phyloP scores from a whole-genome alignment of 139 green algal genomes.

The Coelastrella sp. region DNA sequence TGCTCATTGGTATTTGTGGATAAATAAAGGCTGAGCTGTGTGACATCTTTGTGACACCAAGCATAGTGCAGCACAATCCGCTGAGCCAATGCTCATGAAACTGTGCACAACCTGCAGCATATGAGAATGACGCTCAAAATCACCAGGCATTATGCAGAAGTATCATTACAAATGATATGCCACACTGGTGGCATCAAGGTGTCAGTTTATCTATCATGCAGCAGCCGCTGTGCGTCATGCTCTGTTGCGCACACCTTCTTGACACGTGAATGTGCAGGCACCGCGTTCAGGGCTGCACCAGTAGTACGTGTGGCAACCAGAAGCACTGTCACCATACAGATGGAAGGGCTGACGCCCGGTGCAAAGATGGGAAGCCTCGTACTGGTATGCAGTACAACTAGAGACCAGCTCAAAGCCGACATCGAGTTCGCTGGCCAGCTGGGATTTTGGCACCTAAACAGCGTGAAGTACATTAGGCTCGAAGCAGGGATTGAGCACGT shows the following conservation, averaged over 20 bases:
- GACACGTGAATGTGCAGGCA: constrained; percentile 2
- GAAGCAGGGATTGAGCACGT: background rate
- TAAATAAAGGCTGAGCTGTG: background rate
- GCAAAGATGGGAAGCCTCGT: constrained; percentile 1
- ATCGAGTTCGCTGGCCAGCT: constrained; percentile 32
- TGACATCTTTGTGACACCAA: background rate
- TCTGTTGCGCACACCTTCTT: background rate
- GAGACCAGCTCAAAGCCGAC: constrained; percentile 25
- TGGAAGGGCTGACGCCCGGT: background rate
- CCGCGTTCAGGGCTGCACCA: constrained; percentile 37
- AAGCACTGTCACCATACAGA: background rate
- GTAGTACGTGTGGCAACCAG: constrained; percentile 8
- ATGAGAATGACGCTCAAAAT: background rate
- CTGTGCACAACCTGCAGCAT: background rate
- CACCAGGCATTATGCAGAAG: background rate
- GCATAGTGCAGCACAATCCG: background rate
- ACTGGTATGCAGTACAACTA: background rate
- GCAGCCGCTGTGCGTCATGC: background rate
- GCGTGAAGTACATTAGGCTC: background rate
- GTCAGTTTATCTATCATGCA: too few species aligned
- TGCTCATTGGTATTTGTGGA: background rate
- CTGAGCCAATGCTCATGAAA: background rate
- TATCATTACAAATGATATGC: background rate
- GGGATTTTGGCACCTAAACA: background rate
- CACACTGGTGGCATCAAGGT: too few species aligned